Base-by-base conservation (phyloP, 1,139 yeast species). In the Nadsonia starkeyi-henricii region DNA sequence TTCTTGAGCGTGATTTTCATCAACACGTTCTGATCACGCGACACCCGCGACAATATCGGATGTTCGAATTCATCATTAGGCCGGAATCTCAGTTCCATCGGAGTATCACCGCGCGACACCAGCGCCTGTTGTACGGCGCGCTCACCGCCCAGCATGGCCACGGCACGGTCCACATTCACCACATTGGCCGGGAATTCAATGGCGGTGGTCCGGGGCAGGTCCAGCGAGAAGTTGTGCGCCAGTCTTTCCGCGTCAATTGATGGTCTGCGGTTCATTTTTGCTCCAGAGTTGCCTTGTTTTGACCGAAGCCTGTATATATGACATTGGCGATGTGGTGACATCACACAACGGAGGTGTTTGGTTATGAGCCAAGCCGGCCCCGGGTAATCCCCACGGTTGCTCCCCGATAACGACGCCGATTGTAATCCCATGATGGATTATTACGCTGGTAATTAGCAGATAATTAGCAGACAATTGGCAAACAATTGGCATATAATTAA, bases 181-280 rank as follows among this genome's bases (percentile, higher is more conserved):
- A 91, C 91, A 21, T 73, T 71, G 41, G 86, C 69, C 0, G 98
- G 98, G 53, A 84, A 73, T 61, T 91, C 98, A 23, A 91, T 54
- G 18, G 61, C 56, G 9, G 55, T 54, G 1, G 54, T 54, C 19
- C 49, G 51, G 15, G 61, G 60, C 28, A 57, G 42, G 43, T 60
- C 58, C 41, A 60, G 50, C 12, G 56, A 51, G 47, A 53, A 54
- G 18, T 53, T 48, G 20, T 51, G 47, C 2, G 63, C 62, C 30
- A 53, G 43, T 33, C 49, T 23, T 5, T 23, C 28, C 5, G 28
- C 28, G 9, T 23, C 28, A 5, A 5, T 9, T 23, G 28, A 5
- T 23, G 28, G 28, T 23, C 9, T n/a, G n/a, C n/a, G n/a, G n/a
- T n/a, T n/a, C n/a, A n/a, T n/a, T n/a, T n/a, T n/a, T n/a, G n/a